These are phyloP conservation scores for Carnegiea gigantea DNA, from an alignment of 179 eudicot genomes.

Conservation along the genomic window DNA sequence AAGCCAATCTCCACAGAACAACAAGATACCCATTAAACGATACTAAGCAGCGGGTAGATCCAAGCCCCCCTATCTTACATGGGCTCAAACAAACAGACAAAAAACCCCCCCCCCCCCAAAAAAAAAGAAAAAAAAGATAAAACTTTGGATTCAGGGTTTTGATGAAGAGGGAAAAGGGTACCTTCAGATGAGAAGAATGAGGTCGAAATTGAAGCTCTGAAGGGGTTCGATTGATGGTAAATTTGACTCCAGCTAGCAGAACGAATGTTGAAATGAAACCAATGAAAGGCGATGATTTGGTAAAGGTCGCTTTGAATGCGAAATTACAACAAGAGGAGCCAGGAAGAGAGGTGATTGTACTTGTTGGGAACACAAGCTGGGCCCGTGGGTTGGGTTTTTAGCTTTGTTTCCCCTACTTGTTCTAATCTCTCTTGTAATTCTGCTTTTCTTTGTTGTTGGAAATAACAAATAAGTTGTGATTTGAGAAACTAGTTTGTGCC, in stretches of 20 bases:
- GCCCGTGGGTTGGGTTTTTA: not conserved
- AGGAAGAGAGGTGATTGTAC: not conserved
- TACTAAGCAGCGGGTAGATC: conserved; percentile 17
- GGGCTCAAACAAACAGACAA: not conserved
- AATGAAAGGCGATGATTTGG: conserved; percentile 23
- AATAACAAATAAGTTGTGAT: not conserved
- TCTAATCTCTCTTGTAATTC: not conserved
- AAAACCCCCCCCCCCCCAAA: not conserved
- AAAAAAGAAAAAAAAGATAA: not conserved
- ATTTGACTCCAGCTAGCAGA: conserved; percentile 9
- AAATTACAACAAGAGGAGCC: conserved; percentile 7
- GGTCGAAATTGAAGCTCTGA: not conserved
- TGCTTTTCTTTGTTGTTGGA: not conserved
- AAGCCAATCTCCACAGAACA: not conserved
- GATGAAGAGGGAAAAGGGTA: not conserved
- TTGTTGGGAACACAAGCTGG: not conserved
- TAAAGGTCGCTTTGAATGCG: conserved; percentile 19
- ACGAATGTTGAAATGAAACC: not conserved
- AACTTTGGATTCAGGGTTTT: not conserved
- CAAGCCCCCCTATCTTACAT: not conserved
- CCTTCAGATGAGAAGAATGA: not conserved
- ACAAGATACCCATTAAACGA: conserved; percentile 14
- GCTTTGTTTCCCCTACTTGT: not conserved
- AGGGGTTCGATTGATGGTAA: not conserved
- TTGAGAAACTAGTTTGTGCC: not conserved